These are phyloP conservation scores for Tetracladium setigerum DNA, from an alignment of 495 filamentous ascomycete species.

Conservation along the genomic window DNA sequence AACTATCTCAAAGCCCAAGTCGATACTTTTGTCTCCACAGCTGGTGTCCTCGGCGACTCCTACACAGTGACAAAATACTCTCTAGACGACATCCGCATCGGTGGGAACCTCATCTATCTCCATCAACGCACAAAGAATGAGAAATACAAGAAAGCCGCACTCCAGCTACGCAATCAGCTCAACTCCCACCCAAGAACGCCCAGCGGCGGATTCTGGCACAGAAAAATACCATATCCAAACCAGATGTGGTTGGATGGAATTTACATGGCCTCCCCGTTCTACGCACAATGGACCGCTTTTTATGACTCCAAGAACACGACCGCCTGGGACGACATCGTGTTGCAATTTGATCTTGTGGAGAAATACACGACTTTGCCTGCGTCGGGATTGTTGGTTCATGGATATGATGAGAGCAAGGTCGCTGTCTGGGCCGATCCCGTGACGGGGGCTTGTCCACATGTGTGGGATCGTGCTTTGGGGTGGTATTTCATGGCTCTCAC, in stretches of 20 bases:
- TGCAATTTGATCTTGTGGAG: conserved; percentile 46
- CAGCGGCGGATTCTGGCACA: conserved; percentile 48
- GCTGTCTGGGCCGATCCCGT: conserved; percentile 48
- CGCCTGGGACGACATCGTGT: conserved; percentile 38
- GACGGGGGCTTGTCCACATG: conserved; percentile 46
- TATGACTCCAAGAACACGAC: conserved; percentile 32
- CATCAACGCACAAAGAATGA: conserved; percentile 26
- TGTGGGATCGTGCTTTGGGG: conserved; percentile 50
- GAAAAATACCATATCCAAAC: conserved; percentile 37
- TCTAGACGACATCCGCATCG: conserved; percentile 42
- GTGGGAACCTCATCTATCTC: conserved; percentile 39
- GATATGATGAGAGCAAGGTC: conserved; percentile 46
- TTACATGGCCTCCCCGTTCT: conserved; percentile 46
- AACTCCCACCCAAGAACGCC: conserved; percentile 38
- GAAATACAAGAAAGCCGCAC: conserved; percentile 33
- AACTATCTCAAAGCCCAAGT: not conserved
- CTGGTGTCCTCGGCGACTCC: not conserved
- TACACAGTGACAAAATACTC: conserved; percentile 28
- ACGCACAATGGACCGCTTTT: conserved; percentile 34
- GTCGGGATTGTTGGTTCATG: conserved; percentile 44
- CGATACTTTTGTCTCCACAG: not conserved
- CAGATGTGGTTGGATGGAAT: conserved; percentile 54
- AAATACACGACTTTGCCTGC: conserved; percentile 38
- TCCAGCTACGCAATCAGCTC: conserved; percentile 38
- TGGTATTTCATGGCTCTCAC: conserved; percentile 55